Percentiles rank a stretch among this genome's conserved stretches.
Evolutionary conservation across 495 filamentous ascomycete species (phyloP).

Genomic region (Platismatia glauca): DNA sequence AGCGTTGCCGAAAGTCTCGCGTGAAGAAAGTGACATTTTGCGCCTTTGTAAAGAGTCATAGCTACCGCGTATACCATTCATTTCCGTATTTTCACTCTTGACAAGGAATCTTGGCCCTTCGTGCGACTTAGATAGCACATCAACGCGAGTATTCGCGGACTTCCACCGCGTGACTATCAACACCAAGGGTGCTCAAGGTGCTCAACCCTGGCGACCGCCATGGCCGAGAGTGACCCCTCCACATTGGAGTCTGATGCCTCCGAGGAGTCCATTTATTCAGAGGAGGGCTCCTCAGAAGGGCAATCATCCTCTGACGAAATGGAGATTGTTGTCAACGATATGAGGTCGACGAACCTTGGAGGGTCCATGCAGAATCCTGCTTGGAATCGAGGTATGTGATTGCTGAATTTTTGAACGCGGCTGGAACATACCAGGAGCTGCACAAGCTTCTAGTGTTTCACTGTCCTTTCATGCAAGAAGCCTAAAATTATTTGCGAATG

Average conservation of each 20-base stretch:
- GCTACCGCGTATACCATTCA: not conserved
- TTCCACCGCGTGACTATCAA: not conserved
- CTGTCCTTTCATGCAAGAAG: slow-evolving; percentile 4
- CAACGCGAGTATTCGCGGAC: not conserved
- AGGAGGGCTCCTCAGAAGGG: not conserved
- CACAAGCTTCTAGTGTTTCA: not conserved
- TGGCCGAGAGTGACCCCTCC: not conserved
- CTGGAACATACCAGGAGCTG: not conserved
- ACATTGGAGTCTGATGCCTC: not conserved
- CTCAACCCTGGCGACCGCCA: not conserved
- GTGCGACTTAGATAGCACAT: not conserved
- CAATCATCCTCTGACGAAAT: not conserved
- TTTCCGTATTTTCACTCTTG: not conserved
- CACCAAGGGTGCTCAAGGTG: not conserved
- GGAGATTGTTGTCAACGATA: not conserved
- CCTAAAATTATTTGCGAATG: not conserved
- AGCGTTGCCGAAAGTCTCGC: not conserved
- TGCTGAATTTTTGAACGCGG: not conserved
- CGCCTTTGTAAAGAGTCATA: not conserved
- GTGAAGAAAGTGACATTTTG: not conserved
- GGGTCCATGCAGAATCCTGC: too few relatives aligned
- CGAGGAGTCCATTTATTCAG: too few relatives aligned
- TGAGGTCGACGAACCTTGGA: not conserved
- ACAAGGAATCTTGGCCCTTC: not conserved
- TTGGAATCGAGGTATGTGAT: not conserved